Conservation (phyloP, 2,329 filamentous ascomycete species). For the Hypoxylon sp. region DNA sequence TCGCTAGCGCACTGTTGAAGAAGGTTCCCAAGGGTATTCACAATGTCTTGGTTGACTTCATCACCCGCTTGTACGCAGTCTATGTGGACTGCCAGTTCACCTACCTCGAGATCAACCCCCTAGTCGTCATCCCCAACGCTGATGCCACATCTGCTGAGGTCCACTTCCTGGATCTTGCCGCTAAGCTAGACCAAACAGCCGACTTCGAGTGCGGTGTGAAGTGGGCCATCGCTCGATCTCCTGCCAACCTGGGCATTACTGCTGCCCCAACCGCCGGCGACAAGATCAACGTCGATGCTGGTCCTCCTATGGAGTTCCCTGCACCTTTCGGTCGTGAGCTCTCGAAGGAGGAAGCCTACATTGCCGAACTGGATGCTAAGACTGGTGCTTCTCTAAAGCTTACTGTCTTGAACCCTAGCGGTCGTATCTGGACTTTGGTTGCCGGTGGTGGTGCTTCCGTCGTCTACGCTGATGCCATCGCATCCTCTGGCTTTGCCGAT, state of each 20-base stretch:
- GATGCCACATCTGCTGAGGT: constrained; percentile 93
- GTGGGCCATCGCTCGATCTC: constrained; percentile 96
- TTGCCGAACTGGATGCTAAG: constrained; percentile 98
- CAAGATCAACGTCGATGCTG: constrained; percentile 94
- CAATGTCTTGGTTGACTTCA: constrained; percentile 99
- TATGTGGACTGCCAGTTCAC: constrained; percentile 99
- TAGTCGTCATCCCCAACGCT: constrained; percentile 96
- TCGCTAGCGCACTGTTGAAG: constrained; percentile 86
- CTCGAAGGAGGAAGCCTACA: constrained; percentile 99
- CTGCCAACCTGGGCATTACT: constrained; percentile 87
- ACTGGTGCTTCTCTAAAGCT: constrained; percentile 99
- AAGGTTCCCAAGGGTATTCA: constrained; percentile 96
- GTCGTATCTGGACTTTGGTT: constrained; percentile 97
- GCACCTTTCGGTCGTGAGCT: constrained; percentile 98
- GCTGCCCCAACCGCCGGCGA: constrained; percentile 72
- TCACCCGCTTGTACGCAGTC: constrained; percentile 96
- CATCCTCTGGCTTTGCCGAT: constrained; percentile 92
- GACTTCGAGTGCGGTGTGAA: constrained; percentile 99
- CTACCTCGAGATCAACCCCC: constrained; percentile 99
- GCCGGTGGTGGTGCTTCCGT: constrained; percentile 99
- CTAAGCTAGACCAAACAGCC: constrained; percentile 98
- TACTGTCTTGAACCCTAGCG: constrained; percentile 91
- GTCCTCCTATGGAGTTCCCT: constrained; percentile 98
- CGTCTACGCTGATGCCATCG: constrained; percentile 98
- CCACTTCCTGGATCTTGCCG: constrained; percentile 97